phyloP scores from a whole-genome alignment of 306 rosid species.

The Malus fusca region DNA sequence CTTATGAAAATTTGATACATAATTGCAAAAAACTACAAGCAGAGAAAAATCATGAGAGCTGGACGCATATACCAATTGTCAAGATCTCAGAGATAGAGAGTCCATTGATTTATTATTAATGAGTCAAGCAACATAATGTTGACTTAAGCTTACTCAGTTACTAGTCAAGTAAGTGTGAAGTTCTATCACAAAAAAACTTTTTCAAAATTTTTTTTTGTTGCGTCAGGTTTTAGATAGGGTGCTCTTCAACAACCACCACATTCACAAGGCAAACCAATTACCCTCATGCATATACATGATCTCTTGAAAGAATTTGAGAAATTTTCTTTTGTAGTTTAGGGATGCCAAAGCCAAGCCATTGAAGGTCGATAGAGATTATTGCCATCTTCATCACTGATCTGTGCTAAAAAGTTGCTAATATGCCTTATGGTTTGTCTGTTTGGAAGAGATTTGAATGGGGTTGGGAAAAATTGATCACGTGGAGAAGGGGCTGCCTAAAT shows the following conservation, averaged over 20 bases:
- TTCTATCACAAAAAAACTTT: no score
- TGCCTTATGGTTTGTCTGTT: conserved; percentile 36
- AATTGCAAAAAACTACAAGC: neutral
- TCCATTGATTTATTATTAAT: no score
- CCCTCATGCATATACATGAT: neutral
- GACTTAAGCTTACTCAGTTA: no score
- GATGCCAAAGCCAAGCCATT: neutral
- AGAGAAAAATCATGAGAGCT: neutral
- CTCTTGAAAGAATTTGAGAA: neutral
- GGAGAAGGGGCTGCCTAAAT: conserved; percentile 23
- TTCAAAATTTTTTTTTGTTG: no score
- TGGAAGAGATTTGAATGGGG: conserved; percentile 1
- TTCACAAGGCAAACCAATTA: neutral
- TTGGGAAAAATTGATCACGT: conserved; percentile 79
- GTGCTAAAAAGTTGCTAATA: neutral
- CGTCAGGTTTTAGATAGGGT: no score
- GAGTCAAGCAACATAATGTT: no score
- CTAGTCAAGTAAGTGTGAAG: no score
- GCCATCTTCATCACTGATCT: no score
- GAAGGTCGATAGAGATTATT: no score
- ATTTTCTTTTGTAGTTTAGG: neutral
- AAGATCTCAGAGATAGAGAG: no score
- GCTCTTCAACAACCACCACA: neutral
- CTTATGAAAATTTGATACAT: no score
- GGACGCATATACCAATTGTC: no score